Conservation (phyloP, 352 stramenopile genomes). For the Globisporangium middletonii region DNA sequence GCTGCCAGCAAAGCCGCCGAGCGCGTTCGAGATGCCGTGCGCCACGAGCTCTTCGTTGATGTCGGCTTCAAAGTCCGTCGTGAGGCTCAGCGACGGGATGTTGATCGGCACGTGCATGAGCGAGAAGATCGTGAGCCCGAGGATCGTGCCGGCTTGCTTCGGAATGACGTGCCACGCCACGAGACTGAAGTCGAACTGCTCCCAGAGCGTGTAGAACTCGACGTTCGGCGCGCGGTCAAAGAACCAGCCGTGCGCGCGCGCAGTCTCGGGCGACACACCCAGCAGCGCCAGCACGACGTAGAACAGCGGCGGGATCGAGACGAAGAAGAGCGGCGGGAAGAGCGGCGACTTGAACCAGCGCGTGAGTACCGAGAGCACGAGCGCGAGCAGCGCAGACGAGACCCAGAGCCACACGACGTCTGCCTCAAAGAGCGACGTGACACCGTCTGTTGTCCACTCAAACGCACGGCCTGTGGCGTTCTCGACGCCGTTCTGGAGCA, state of each 20-base stretch:
- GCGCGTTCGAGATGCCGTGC: conserved; percentile 89
- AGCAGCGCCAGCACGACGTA: conserved; percentile 53
- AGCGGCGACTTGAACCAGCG: conserved; percentile 52
- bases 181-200: conserved; percentile 62
- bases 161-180: conserved; percentile 71
- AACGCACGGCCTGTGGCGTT: conserved; percentile 73
- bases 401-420: conserved; percentile 70
- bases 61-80: conserved; percentile 82
- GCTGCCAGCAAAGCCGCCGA: conserved; percentile 81
- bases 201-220: conserved; percentile 68
- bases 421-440: conserved; percentile 42
- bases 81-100: conserved; percentile 87
- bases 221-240: conserved; percentile 62
- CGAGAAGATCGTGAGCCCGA: conserved; percentile 89
- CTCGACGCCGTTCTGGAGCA: conserved; percentile 81
- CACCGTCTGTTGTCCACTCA: conserved; percentile 40
- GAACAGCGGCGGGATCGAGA: conserved; percentile 74
- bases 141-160: conserved; percentile 69
- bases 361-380: conserved; percentile 46
- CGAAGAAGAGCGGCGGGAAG: conserved; percentile 75
- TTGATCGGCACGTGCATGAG: conserved; percentile 96
- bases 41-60: conserved; percentile 92
- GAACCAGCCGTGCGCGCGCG: conserved; percentile 67
- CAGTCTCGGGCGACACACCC: conserved; percentile 47
- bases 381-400: conserved; percentile 44